Evolutionary conservation across 805 yeast genomes (phyloP).

Genomic region (Zygoascus tannicola): DNA sequence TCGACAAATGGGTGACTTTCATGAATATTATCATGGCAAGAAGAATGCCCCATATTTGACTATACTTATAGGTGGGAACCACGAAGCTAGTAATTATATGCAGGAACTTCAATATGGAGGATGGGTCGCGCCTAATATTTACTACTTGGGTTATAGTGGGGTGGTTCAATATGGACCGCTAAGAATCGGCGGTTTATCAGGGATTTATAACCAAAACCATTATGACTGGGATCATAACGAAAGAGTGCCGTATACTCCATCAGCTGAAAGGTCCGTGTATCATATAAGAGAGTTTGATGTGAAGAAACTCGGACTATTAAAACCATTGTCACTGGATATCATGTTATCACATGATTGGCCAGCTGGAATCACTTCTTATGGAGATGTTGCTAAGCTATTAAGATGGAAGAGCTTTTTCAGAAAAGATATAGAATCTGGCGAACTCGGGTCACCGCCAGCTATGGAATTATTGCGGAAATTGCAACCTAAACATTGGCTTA

Average conservation of each 20-base stretch:
- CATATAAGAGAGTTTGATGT: slow-evolving; percentile 62
- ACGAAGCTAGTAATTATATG: slow-evolving; percentile 77
- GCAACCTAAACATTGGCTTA: slow-evolving; percentile 69
- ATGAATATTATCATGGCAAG: slow-evolving; percentile 53
- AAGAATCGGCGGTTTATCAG: slow-evolving; percentile 73
- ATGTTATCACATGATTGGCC: slow-evolving; percentile 95
- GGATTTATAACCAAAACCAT: slow-evolving; percentile 58
- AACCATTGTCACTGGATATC: slow-evolving; percentile 38
- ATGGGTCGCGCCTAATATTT: slow-evolving; percentile 84
- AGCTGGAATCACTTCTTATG: slow-evolving; percentile 57
- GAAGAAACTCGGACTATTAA: slow-evolving; percentile 40
- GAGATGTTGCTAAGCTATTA: slow-evolving; percentile 45
- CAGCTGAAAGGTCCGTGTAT: slow-evolving; percentile 50
- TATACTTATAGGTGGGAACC: slow-evolving; percentile 88
- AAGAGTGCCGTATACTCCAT: slow-evolving; percentile 39
- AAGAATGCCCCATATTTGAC: slow-evolving; percentile 66
- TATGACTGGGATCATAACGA: slow-evolving; percentile 36
- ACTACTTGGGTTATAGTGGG: slow-evolving; percentile 72
- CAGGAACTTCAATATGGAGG: slow-evolving; percentile 76
- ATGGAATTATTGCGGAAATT: slow-evolving; percentile 43
- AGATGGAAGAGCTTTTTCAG: slow-evolving; percentile 56
- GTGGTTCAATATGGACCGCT: slow-evolving; percentile 63
- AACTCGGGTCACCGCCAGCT: slow-evolving; percentile 66
- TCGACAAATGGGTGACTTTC: slow-evolving; percentile 68
- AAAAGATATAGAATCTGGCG: slow-evolving; percentile 47